Base-by-base conservation (phyloP, 495 filamentous ascomycete species). In the Penicillium simplicissimum region DNA sequence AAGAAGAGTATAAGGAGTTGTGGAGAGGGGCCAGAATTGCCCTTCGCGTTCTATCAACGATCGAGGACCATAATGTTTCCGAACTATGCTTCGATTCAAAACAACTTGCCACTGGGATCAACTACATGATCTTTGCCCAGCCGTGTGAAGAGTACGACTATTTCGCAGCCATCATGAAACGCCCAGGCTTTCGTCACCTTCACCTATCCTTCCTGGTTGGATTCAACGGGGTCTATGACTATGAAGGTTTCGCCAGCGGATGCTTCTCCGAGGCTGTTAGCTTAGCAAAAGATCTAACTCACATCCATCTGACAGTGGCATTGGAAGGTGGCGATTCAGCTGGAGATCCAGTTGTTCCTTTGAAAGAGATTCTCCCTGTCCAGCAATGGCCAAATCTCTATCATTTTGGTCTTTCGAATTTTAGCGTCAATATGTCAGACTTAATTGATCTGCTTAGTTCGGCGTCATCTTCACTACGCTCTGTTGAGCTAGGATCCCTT, bases 11-110 rank as follows among this genome's bases (percentile, higher is more conserved):
- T 21, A 66, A 67, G 60, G 52, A 65, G 37, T 40, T 64, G 15
- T 70, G 58, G 63, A 58, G 65, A 48, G 67, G 69, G 21, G 62
- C 62, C 45, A 23, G 56, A 14, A 62, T 70, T 45, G 63, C 60
- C n/a, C 62, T 59, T 42, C 62, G 62, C 23, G 45, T 61, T 31
- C 55, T 69, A 28, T 60, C 58, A 51, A 17, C 38, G 31, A 42
- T 47, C 9, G 43, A 61, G 42, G 23, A 51, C 1, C 54, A 65
- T 55, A 55, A 57, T 45, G 42, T 68, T 19, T 60, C 61, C 4
- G 67, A 72, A 37, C 59, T 72, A 8, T 25, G 55, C 36, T 51
- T 69, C 53, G 64, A 69, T 49, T 49, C 48, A 8, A 58, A 66
- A n/a, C 23, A 58, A 57, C 63, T 69, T 13, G 31, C 58, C 25